phyloP scores from a whole-genome alignment of 2,329 filamentous ascomycete species.

The Colletotrichum somersetense region DNA sequence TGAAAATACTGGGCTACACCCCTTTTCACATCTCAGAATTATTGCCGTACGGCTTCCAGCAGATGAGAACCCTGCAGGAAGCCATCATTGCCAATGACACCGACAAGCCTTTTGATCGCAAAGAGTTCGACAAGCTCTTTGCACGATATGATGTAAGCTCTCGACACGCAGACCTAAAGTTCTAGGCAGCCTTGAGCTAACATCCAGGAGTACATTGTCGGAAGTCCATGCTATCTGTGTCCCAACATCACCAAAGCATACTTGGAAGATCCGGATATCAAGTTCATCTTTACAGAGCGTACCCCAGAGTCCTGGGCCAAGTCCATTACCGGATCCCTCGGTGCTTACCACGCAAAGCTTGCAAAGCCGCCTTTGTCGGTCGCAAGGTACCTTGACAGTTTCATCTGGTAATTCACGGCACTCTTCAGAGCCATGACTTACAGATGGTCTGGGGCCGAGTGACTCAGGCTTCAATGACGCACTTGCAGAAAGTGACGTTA shows the following conservation, averaged over 20 bases:
- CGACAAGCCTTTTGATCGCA: slow-evolving; percentile 48
- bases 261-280: slow-evolving; percentile 49
- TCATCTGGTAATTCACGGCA: slow-evolving; percentile 33
- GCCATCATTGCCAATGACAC: slow-evolving; percentile 47
- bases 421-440: slow-evolving; percentile 33
- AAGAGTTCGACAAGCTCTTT: slow-evolving; percentile 57
- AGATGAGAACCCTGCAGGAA: slow-evolving; percentile 50
- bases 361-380: slow-evolving; percentile 37
- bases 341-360: slow-evolving; percentile 34
- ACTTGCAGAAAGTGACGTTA: slow-evolving; percentile 25
- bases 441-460: slow-evolving; percentile 32
- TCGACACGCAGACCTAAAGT: too few species aligned
- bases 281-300: slow-evolving; percentile 53
- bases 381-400: slow-evolving; percentile 33
- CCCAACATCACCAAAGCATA: slow-evolving; percentile 47
- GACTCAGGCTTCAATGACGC: slow-evolving; percentile 23
- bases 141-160: slow-evolving; percentile 51
- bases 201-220: slow-evolving; percentile 16
- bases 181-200: neutral
- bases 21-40: slow-evolving; percentile 55
- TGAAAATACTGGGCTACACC: slow-evolving; percentile 52
- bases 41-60: slow-evolving; percentile 43
- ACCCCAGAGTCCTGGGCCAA: slow-evolving; percentile 51
- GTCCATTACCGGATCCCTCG: slow-evolving; percentile 48
- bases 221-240: slow-evolving; percentile 48